Conservation (phyloP, 2,329 filamentous ascomycete genomes). For the Penicillium sp. region DNA sequence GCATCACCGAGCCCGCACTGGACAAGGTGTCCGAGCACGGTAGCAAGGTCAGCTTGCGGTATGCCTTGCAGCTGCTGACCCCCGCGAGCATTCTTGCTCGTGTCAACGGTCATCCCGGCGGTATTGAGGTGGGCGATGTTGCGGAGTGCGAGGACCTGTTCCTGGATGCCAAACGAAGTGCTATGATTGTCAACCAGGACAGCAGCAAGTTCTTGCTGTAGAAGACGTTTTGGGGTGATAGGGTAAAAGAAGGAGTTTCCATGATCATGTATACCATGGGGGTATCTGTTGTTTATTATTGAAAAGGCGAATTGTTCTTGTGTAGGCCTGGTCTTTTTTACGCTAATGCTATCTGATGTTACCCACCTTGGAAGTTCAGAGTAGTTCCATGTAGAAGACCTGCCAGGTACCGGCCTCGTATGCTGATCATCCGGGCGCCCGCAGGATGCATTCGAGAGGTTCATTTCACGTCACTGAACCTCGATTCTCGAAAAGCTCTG, state of each 20-base stretch:
- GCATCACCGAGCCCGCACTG: slow-evolving; percentile 79
- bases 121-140: slow-evolving; percentile 77
- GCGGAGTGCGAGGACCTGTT: slow-evolving; percentile 83
- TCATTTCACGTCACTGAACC: not conserved
- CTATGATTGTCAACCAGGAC: slow-evolving; percentile 70
- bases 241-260: slow-evolving; percentile 43
- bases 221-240: slow-evolving; percentile 35
- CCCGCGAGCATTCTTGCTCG: slow-evolving; percentile 90
- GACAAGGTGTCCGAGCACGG: slow-evolving; percentile 87
- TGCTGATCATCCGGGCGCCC: slow-evolving; percentile 8
- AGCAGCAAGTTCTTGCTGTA: slow-evolving; percentile 66
- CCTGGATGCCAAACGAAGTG: slow-evolving; percentile 80
- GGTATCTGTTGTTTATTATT: slow-evolving; percentile 29
- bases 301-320: slow-evolving; percentile 35
- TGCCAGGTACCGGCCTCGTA: slow-evolving; percentile 3
- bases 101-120: slow-evolving; percentile 75
- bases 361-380: slow-evolving; percentile 12
- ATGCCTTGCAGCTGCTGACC: slow-evolving; percentile 89
- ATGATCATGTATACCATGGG: slow-evolving; percentile 35
- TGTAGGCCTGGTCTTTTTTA: slow-evolving; percentile 31
- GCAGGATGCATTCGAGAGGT: slow-evolving; percentile 4
- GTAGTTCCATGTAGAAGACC: slow-evolving; percentile 6
- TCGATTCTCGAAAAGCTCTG: not conserved
- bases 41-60: slow-evolving; percentile 85
- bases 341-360: slow-evolving; percentile 34